phyloP scores from a whole-genome alignment of 768 basidiomycete species.

The Hygrocybe coccinea region DNA sequence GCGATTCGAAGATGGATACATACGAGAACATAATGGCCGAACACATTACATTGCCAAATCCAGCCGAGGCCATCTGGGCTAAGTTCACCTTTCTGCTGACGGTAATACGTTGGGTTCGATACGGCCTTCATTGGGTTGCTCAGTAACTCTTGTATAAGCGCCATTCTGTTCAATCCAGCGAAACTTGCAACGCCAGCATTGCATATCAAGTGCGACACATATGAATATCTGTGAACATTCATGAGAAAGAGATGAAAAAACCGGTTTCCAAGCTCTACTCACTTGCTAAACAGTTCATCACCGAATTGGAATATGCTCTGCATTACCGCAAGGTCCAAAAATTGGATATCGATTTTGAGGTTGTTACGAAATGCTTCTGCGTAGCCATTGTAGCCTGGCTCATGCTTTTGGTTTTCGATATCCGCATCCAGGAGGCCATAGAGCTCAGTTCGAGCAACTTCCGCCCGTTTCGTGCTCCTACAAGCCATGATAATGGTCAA shows the following conservation, averaged over 20 bases:
- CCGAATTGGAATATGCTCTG: slow-evolving; percentile 60
- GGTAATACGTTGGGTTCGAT: slow-evolving; percentile 51
- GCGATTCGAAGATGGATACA: slow-evolving; percentile 22
- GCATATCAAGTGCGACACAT: slow-evolving; percentile 74
- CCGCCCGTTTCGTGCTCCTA: slow-evolving; percentile 59
- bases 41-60: slow-evolving; percentile 83
- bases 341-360: slow-evolving; percentile 54
- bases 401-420: slow-evolving; percentile 35
- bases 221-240: slow-evolving; percentile 53
- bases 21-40: slow-evolving; percentile 76
- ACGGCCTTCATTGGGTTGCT: slow-evolving; percentile 42
- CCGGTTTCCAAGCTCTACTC: slow-evolving; percentile 12
- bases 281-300: slow-evolving; percentile 51
- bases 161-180: slow-evolving; percentile 46
- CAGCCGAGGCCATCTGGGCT: slow-evolving; percentile 70
- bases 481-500: slow-evolving; percentile 80
- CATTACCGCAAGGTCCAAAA: slow-evolving; percentile 61
- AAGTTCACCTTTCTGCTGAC: slow-evolving; percentile 53
- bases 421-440: slow-evolving; percentile 50
- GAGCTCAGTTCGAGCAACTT: slow-evolving; percentile 54
- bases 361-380: slow-evolving; percentile 55
- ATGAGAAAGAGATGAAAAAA: slow-evolving; percentile 2
- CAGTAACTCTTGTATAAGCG: slow-evolving; percentile 44
- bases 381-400: slow-evolving; percentile 44
- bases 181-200: slow-evolving; percentile 75